Conservation (phyloP, 108 stramenopile species). For the Chaetoceros muelleri region DNA sequence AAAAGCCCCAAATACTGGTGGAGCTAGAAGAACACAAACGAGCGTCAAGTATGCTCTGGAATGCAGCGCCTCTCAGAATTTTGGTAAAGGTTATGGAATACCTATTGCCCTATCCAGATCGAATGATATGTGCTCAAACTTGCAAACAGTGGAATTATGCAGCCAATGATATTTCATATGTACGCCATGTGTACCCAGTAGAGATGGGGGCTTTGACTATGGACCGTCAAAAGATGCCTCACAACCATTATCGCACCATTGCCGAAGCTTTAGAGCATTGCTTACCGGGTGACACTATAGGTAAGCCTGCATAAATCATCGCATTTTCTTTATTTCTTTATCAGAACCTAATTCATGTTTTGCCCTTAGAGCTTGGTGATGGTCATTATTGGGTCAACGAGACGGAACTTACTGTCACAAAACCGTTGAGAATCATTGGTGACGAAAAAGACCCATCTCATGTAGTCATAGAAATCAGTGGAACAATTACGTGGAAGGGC, state of each 20-base stretch:
- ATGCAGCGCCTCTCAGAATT: constrained; percentile 38
- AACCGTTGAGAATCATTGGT: constrained; percentile 59
- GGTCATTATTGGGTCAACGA: constrained; percentile 81
- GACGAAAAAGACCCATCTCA: constrained; percentile 74
- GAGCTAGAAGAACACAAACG: constrained; percentile 48
- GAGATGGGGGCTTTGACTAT: constrained; percentile 62
- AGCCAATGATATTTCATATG: constrained; percentile 57
- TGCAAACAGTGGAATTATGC: constrained; percentile 63
- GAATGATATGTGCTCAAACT: constrained; percentile 34
- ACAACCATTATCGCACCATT: constrained; percentile 61
- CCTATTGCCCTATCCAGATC: constrained; percentile 54
- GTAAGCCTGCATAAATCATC: constrained; percentile 15
- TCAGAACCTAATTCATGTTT: not conserved
- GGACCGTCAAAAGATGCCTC: constrained; percentile 40
- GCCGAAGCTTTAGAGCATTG: constrained; percentile 48
- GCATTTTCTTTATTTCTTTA: not conserved
- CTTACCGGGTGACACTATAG: constrained; percentile 74
- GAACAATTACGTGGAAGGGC: constrained; percentile 49
- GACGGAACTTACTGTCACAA: constrained; percentile 37
- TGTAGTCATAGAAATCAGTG: constrained; percentile 75
- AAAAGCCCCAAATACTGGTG: constrained; percentile 51
- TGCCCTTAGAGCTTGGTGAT: constrained; percentile 49
- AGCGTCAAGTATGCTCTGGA: constrained; percentile 45
- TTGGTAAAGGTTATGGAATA: constrained; percentile 58
- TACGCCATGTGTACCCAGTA: constrained; percentile 72